Evolutionary conservation across 192 early-diverging fungal genomes (phyloP), one percentile per base, ranked within the genome.

Genomic region (Mortierella hygrophila): DNA sequence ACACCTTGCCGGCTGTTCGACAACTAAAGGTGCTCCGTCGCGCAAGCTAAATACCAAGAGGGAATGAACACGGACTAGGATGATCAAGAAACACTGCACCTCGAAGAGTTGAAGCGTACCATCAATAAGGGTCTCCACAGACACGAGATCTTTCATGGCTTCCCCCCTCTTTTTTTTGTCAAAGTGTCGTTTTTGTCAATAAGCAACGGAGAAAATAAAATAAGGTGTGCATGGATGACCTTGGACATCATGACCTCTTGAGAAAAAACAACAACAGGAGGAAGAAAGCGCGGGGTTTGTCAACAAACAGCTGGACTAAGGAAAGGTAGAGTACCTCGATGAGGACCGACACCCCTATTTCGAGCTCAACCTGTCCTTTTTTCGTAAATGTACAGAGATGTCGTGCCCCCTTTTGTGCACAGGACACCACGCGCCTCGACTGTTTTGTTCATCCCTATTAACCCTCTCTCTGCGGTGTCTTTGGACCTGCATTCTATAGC

Each of bases 191-290:
- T 65, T 65, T 26, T 57, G 9, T 57, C n/a, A 6, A 7, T 57
- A 57, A 6, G 6, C 16, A 26, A 9, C 6, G 55, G 9, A 10
- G n/a, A 26, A 55, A 55, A 23, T 0, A 1, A 55, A 55, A 23
- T 57, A 57, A 70, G 10, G 38, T 26, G 41, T 41, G 15, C 1
- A 70, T 70, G 20, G n/a, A 71, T 71, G 70, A 71, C 41, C 35
- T 42, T 35, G 70, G 41, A 35, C 20, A 71, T 41, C 20, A 71
- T 41, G 70, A 71, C 41, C 35, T 10, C 41, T 41, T 71, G 41
- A 41, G 18, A 71, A 71, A 41, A 70, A 70, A 70, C 37, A 70
- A 41, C 68, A 70, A 18, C 16, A 41, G 68, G 40, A 35, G 68
- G 15, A 38, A 8, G 32, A 26, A 26, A 23, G n/a, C n/a, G 42